A percentile compares a stretch with the other conserved stretches of the same genome.
phyloP scores from a whole-genome alignment of 345 rosid species.

The Eutrema japonicum region DNA sequence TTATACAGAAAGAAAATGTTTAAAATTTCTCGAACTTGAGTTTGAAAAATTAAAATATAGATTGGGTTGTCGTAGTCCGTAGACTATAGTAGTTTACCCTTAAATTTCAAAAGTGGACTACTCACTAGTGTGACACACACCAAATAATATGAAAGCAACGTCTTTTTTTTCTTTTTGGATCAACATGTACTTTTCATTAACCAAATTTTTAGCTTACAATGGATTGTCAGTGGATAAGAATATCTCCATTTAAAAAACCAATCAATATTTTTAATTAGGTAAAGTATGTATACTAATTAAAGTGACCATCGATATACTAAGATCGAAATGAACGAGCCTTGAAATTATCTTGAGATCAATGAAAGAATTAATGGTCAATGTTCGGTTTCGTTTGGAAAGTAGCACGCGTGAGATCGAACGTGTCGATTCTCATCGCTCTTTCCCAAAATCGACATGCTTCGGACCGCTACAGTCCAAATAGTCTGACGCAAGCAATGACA shows the following conservation, averaged over 20 bases:
- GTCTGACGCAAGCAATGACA: constrained; percentile 85
- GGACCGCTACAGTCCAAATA: constrained; percentile 66
- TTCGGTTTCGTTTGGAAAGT: constrained; percentile 22
- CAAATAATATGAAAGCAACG: neutral
- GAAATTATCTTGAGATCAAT: neutral
- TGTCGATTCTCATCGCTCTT: constrained; percentile 31
- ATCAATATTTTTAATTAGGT: neutral
- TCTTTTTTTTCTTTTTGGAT: no score
- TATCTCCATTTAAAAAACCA: no score
- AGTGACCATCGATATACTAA: neutral
- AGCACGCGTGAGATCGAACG: constrained; percentile 39
- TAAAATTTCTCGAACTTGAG: neutral
- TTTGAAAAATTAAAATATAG: neutral
- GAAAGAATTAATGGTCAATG: constrained; percentile 18
- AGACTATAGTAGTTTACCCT: no score
- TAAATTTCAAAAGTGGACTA: neutral
- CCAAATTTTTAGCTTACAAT: no score
- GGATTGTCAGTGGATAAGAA: no score
- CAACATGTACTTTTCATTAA: no score
- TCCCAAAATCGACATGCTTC: constrained; percentile 32
- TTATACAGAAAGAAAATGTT: neutral
- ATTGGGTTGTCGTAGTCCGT: neutral
- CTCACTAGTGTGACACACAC: neutral
- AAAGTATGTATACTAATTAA: neutral
- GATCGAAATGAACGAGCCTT: neutral